Conservation (phyloP, 23 red algal genomes). For the Gracilaria vermiculophylla region DNA sequence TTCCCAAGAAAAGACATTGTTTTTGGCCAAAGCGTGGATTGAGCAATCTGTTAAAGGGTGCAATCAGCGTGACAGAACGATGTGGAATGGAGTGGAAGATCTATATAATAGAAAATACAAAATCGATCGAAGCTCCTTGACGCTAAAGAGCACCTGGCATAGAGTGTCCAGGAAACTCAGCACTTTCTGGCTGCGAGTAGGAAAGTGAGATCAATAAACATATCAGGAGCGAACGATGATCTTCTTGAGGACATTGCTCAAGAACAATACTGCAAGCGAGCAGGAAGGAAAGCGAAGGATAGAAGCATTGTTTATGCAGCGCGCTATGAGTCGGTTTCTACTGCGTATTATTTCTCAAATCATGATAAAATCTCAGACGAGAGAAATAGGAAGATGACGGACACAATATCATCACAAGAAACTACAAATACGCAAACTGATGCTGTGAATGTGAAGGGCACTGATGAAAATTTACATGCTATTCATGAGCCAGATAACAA, state of each 20-base stretch:
- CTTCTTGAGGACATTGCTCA: constrained; percentile 2
- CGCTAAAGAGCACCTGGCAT: too few species aligned
- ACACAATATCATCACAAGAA: neutral
- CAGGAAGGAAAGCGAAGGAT: constrained; percentile 2
- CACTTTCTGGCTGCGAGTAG: constrained; percentile 28
- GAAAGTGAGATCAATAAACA: constrained; percentile 13
- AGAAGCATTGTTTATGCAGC: neutral
- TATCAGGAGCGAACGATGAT: constrained; percentile 18
- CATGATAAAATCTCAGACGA: constrained; percentile 18
- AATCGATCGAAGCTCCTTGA: too few species aligned
- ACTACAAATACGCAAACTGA: too few species aligned
- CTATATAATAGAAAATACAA: too few species aligned
- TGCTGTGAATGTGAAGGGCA: neutral
- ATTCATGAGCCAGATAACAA: too few species aligned
- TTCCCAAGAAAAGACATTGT: too few species aligned
- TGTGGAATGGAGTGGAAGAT: too few species aligned
- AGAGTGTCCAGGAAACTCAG: constrained; percentile 7
- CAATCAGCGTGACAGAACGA: too few species aligned
- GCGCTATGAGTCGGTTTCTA: constrained; percentile 7
- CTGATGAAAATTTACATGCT: neutral
- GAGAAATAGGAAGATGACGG: neutral
- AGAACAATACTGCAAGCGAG: constrained; percentile 17
- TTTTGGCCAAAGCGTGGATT: too few species aligned
- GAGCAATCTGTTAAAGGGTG: too few species aligned
- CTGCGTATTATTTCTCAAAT: constrained; percentile 4